phyloP scores from a whole-genome alignment of 2,329 filamentous ascomycete species.

The Penicillium sp. region DNA sequence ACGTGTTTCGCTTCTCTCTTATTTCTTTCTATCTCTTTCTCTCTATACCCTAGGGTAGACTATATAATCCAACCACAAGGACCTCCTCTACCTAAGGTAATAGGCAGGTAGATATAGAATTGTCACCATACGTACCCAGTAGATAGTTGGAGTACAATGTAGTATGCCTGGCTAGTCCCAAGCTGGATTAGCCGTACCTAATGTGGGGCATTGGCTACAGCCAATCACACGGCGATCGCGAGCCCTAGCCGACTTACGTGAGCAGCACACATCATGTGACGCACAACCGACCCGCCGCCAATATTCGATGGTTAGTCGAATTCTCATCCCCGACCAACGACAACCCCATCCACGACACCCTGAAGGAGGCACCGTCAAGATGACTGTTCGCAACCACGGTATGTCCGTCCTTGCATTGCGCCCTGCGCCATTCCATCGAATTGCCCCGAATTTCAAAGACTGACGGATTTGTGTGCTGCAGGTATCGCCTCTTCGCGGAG shows the following conservation, averaged over 20 bases:
- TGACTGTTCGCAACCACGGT: constrained; percentile 31
- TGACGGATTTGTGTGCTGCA: constrained; percentile 13
- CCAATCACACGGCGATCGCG: constrained; percentile 10
- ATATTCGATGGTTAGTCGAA: constrained; percentile 26
- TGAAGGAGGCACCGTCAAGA: constrained; percentile 28
- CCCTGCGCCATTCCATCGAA: constrained; percentile 3
- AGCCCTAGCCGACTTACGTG: constrained; percentile 18
- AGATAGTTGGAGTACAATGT: too few species aligned
- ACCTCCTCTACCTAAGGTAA: too few species aligned
- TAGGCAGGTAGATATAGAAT: too few species aligned
- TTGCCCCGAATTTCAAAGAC: constrained; percentile 4
- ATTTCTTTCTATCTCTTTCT: too few species aligned
- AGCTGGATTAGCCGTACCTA: too few species aligned
- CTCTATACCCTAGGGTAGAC: too few species aligned
- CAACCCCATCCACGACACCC: constrained; percentile 31
- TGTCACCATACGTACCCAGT: too few species aligned
- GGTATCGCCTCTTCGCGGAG: constrained; percentile 25
- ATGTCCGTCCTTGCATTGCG: constrained; percentile 14
- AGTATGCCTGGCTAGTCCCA: too few species aligned
- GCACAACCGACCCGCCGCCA: constrained; percentile 31
- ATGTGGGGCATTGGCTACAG: too few species aligned
- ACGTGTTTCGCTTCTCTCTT: too few species aligned
- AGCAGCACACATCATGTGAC: constrained; percentile 30
- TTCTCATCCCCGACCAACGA: constrained; percentile 29
- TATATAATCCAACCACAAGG: too few species aligned